Evolutionary conservation across 495 filamentous ascomycete genomes (phyloP), one percentile per base, ranked within the genome.

Genomic region (Tuber melanosporum): DNA sequence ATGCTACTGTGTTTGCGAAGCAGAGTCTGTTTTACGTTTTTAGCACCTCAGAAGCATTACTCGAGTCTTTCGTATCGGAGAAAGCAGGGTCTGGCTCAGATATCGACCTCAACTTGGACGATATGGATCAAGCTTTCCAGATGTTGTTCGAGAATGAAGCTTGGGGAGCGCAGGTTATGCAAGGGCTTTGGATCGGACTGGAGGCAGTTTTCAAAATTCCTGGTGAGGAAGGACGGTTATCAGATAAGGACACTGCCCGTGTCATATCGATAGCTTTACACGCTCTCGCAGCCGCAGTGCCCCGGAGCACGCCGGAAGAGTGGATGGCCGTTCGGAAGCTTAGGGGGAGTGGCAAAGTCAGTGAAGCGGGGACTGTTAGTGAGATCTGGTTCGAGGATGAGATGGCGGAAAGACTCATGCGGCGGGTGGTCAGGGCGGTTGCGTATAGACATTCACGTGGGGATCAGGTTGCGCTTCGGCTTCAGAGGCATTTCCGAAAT

Each of bases 171-270:
- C 84, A 93, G 74, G 87, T 93, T 0, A 90, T 93, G 72, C 88
- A 94, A 79, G 93, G 91, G 76, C 84, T 97, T 8, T 96, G 94
- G 93, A 87, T 87, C 81, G 88, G 91, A 12, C 83, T 91, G n/a
- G 89, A 89, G 39, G 85, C 87, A 49, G 84, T 95, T 19, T 95
- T 93, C 83, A 85, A 22, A 17, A 69, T 75, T 22, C 75, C 73
- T 22, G 85, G 85, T 22, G 83, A 85, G 62, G 85, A 86, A 72
- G 57, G 57, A 36, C 57, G 57, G 26, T 71, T 91, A 32, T 86
- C 83, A n/a, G 88, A 90, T 80, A 75, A 82, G 17, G 88, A 90
- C 76, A 87, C 88, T 17, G 90, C 88, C 19, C 86, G 89, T 71
- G 84, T 91, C 52, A 84, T 88, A 43, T 87, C 87, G 12, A 83